Base-by-base conservation (phyloP, 164 flowering plant genomes). In the Tetrastigma voinierianum region DNA sequence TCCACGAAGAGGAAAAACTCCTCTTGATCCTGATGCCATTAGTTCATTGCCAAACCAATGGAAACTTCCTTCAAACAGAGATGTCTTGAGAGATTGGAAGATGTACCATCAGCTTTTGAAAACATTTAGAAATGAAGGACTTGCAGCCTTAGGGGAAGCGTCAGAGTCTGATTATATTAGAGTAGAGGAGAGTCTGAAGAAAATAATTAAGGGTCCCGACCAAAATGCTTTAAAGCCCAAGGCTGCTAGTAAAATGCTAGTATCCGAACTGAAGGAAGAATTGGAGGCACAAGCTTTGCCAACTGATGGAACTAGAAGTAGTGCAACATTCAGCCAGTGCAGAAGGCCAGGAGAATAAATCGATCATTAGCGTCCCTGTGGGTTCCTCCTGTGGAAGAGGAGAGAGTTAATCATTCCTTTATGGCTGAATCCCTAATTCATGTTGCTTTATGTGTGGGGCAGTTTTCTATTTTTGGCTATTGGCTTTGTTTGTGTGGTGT, bases 231-330 rank as follows among this genome's bases (percentile, higher is more conserved):
- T 84, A 61, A 95, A 95, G 80, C 98, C 97, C 52, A 95, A 95
- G 85, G 99, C 99, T 71, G 99, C 99, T n/a, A n/a, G n/a, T n/a
- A n/a, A 95, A 80, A 95, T 95, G 99, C 23, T 88, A 58, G 97
- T 92, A 45, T 79, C 94, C 48, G 96, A 95, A 72, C 70, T 95
- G 52, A 95, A 84, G 82, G 97, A 95, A 76, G 99, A 95, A 76
- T 78, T 95, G 65, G 97, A 90, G 74, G 97, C n/a, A 48, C 98
- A 95, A 77, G 97, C 77, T 61, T 74, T 95, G 68, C 98, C 98
- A 4, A 88, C 78, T 56, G 98, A 95, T 85, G 98, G 98, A 68
- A 95, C 93, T 11, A 85, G 98, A 80, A 91, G 86, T 80, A n/a
- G 97, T 95, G 48, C 96, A 91, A 62, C 90, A 95, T 75, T 75